phyloP scores from a whole-genome alignment of 192 early-diverging fungal species.

The Helicostylum pulchrum region DNA sequence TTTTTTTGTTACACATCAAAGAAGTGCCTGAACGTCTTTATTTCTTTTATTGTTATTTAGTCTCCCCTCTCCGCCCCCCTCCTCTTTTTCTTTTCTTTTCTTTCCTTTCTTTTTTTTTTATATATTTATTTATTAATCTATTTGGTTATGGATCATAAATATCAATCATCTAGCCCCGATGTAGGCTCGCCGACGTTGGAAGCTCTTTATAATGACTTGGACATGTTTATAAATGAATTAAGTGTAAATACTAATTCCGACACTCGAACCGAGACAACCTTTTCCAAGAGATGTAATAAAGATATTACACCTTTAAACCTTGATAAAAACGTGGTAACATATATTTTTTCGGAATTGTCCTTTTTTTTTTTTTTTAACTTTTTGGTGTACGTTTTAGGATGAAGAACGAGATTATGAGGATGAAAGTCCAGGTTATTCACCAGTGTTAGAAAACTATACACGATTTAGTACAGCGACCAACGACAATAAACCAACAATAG shows the following conservation, averaged over 20 bases:
- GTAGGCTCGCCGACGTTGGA: conserved; percentile 4
- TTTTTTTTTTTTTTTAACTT: neutral
- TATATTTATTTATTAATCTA: too few species aligned
- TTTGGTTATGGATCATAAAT: too few species aligned
- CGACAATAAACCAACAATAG: too few species aligned
- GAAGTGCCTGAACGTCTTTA: too few species aligned
- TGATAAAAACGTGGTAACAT: neutral
- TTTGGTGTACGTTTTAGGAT: neutral
- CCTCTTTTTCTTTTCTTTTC: too few species aligned
- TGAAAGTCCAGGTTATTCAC: conserved; percentile 17
- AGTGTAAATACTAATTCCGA: neutral
- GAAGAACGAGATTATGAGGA: neutral
- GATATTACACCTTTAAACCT: neutral
- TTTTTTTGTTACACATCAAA: too few species aligned
- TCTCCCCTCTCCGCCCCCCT: too few species aligned
- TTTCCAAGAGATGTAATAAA: neutral
- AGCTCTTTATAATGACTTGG: conserved; percentile 16
- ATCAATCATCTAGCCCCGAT: too few species aligned
- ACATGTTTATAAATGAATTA: conserved; percentile 12
- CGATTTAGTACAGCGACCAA: neutral
- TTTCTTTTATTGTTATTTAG: too few species aligned
- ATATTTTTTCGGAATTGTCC: neutral
- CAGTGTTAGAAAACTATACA: conserved; percentile 15
- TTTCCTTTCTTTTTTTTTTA: too few species aligned
- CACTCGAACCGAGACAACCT: neutral